Conservation (phyloP, 2,329 filamentous ascomycete genomes). For the Sordariomycetes sp. region DNA sequence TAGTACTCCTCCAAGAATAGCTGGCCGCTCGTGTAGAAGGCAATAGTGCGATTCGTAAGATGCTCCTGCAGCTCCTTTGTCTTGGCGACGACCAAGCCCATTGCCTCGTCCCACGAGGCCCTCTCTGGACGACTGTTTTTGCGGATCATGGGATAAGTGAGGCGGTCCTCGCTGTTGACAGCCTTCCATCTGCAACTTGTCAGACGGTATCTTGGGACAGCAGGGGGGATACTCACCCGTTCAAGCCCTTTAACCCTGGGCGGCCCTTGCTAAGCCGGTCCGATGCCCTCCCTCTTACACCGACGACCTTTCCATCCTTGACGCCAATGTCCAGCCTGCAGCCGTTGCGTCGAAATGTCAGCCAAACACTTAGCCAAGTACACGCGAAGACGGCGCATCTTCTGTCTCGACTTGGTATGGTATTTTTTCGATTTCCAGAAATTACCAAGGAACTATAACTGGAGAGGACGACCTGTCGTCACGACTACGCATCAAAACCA, state of each 20-base stretch:
- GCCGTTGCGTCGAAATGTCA: slow-evolving; percentile 15
- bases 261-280: slow-evolving; percentile 21
- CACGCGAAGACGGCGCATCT: too few relatives aligned
- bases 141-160: slow-evolving; percentile 17
- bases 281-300: slow-evolving; percentile 16
- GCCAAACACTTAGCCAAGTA: neutral
- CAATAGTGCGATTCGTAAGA: slow-evolving; percentile 21
- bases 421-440: too few relatives aligned
- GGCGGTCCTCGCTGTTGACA: slow-evolving; percentile 14
- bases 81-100: slow-evolving; percentile 17
- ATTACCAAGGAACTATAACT: too few relatives aligned
- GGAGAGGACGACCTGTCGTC: neutral
- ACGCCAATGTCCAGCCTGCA: slow-evolving; percentile 20
- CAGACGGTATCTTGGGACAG: neutral
- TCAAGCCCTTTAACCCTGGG: slow-evolving; percentile 19
- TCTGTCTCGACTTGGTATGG: too few relatives aligned
- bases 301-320: slow-evolving; percentile 20
- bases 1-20: slow-evolving; percentile 24
- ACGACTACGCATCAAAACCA: neutral
- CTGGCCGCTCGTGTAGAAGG: slow-evolving; percentile 22
- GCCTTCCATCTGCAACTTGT: slow-evolving; percentile 12
- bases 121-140: slow-evolving; percentile 18
- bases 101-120: slow-evolving; percentile 22
- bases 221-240: slow-evolving; percentile 12
- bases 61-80: slow-evolving; percentile 8